Evolutionary conservation across 371 early-diverging fungal species (phyloP).

Genomic region (Sporodiniella umbellata): DNA sequence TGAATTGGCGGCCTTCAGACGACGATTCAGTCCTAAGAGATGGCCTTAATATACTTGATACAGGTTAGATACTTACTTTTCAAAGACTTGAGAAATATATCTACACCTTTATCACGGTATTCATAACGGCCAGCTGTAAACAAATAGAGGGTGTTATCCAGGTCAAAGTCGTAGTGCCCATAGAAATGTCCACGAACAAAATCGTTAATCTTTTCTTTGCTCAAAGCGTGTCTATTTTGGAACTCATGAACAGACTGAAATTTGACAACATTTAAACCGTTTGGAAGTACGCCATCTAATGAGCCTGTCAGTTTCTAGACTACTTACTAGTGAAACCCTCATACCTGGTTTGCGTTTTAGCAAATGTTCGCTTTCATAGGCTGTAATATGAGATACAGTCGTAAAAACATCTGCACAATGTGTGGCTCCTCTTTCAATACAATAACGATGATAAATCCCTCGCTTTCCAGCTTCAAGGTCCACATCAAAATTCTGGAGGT

Average conservation of each 20-base stretch:
- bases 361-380: conserved; percentile 92
- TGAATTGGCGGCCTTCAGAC: conserved; percentile 82
- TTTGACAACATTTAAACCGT: conserved; percentile 94
- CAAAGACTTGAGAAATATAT: conserved; percentile 93
- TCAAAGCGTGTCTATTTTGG: conserved; percentile 92
- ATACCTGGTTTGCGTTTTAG: conserved; percentile 90
- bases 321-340: not conserved
- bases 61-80: conserved; percentile 60
- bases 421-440: conserved; percentile 93
- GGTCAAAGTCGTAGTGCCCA: conserved; percentile 91
- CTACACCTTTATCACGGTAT: conserved; percentile 95
- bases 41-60: not conserved
- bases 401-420: conserved; percentile 96
- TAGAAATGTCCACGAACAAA: conserved; percentile 97
- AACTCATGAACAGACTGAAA: conserved; percentile 97
- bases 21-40: conserved; percentile 74
- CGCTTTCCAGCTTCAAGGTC: conserved; percentile 96
- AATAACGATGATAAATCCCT: conserved; percentile 96
- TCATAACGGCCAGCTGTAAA: conserved; percentile 98
- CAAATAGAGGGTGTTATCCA: conserved; percentile 95
- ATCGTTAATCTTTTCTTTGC: conserved; percentile 93
- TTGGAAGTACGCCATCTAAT: conserved; percentile 92
- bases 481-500: conserved; percentile 87
- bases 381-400: conserved; percentile 95
- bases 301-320: not conserved